Percentiles rank a stretch among this genome's conserved stretches.
Conservation (phyloP, 2,329 filamentous ascomycete genomes). For the Beauveria pseudobassiana region DNA sequence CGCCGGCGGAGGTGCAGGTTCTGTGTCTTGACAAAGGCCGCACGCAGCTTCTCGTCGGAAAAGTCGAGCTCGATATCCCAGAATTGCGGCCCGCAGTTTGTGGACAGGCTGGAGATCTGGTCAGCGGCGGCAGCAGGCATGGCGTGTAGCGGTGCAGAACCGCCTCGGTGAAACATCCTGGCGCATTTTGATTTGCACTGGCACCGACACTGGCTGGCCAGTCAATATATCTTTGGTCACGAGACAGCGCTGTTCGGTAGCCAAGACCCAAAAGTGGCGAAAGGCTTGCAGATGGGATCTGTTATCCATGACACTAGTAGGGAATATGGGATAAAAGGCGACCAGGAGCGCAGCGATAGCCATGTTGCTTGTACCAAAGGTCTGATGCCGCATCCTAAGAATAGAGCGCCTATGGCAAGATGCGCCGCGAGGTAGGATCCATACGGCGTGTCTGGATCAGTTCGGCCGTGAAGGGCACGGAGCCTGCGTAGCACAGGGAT, state of each 20-base stretch:
- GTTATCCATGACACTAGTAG: slow-evolving; percentile 84
- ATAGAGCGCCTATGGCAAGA: slow-evolving; percentile 82
- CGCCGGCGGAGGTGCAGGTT: slow-evolving; percentile 68
- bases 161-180: slow-evolving; percentile 28
- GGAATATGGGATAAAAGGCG: slow-evolving; percentile 91
- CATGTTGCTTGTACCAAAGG: slow-evolving; percentile 80
- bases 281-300: slow-evolving; percentile 92
- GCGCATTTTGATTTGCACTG: slow-evolving; percentile 58
- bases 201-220: slow-evolving; percentile 66
- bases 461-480: slow-evolving; percentile 78
- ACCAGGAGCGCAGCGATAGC: slow-evolving; percentile 81
- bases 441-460: slow-evolving; percentile 78
- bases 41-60: slow-evolving; percentile 51
- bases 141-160: slow-evolving; percentile 42
- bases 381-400: slow-evolving; percentile 89
- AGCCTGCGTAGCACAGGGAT: slow-evolving; percentile 76
- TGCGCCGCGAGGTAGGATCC: slow-evolving; percentile 91
- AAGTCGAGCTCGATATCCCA: slow-evolving; percentile 82
- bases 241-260: slow-evolving; percentile 81
- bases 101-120: slow-evolving; percentile 51
- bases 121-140: slow-evolving; percentile 57
- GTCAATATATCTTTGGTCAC: slow-evolving; percentile 83
- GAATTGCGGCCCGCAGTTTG: slow-evolving; percentile 57
- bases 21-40: slow-evolving; percentile 59
- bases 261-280: slow-evolving; percentile 93